Conservation (phyloP, 2,329 filamentous ascomycete genomes). For the Bertia moriformis region DNA sequence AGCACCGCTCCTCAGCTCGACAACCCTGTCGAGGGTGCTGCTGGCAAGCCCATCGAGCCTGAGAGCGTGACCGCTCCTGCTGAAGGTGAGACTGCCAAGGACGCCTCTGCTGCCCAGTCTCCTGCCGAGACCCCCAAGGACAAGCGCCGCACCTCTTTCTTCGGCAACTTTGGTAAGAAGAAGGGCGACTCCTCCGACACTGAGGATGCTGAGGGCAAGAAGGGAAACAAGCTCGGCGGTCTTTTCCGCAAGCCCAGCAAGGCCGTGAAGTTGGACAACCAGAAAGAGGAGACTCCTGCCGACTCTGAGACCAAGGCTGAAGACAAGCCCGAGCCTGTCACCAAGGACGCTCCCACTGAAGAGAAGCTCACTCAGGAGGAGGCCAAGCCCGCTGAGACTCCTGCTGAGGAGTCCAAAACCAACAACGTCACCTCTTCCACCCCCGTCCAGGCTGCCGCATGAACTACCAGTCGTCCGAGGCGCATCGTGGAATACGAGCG, state of each 20-base stretch:
- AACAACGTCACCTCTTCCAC: constrained; percentile 19
- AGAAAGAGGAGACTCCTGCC: constrained; percentile 12
- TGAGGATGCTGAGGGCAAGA: constrained; percentile 14
- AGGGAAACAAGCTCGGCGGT: constrained; percentile 6
- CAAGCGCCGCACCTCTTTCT: constrained; percentile 53
- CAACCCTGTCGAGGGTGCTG: constrained; percentile 7
- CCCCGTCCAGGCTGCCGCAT: constrained; percentile 13
- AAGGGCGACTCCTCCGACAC: constrained; percentile 28
- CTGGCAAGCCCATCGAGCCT: constrained; percentile 18
- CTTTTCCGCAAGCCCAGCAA: constrained; percentile 4
- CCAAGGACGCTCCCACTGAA: constrained; percentile 35
- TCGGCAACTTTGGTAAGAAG: constrained; percentile 39
- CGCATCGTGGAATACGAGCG: constrained; percentile 30
- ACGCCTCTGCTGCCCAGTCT: constrained; percentile 33
- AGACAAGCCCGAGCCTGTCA: constrained; percentile 29
- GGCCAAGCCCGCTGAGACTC: constrained; percentile 12
- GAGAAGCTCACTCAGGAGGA: constrained; percentile 10
- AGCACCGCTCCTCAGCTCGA: constrained; percentile 8
- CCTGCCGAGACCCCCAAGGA: constrained; percentile 48
- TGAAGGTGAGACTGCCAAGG: constrained; percentile 13
- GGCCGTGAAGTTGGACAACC: constrained; percentile 10
- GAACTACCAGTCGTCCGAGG: constrained; percentile 34
- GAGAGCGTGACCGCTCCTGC: constrained; percentile 19
- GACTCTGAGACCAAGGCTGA: constrained; percentile 8
- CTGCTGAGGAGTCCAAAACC: constrained; percentile 21